These are phyloP conservation scores for Clavariopsis aquatica DNA, from an alignment of 495 filamentous ascomycete genomes.

Conservation along the genomic window DNA sequence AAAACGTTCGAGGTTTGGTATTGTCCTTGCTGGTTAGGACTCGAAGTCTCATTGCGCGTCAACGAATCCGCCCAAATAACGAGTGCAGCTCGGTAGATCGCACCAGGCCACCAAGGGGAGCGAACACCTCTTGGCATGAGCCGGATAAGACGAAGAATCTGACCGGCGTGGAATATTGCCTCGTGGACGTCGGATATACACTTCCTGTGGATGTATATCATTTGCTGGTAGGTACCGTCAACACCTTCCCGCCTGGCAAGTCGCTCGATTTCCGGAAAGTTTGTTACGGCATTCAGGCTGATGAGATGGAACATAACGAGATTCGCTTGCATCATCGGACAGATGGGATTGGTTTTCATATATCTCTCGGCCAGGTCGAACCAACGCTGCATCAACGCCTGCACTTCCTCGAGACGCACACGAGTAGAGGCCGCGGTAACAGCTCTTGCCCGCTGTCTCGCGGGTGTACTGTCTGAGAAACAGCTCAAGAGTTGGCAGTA, in stretches of 20 bases:
- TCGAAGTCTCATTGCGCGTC: conserved; percentile 40
- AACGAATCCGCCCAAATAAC: conserved; percentile 47
- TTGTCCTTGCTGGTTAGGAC: conserved; percentile 24
- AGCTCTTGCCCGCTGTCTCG: conserved; percentile 44
- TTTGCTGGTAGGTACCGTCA: conserved; percentile 53
- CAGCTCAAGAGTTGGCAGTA: conserved; percentile 48
- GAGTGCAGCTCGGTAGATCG: conserved; percentile 46
- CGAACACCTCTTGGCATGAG: conserved; percentile 45
- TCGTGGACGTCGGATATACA: conserved; percentile 58
- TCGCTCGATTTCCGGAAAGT: conserved; percentile 61
- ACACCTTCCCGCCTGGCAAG: conserved; percentile 56
- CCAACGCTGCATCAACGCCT: conserved; percentile 59
- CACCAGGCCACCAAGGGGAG: conserved; percentile 48
- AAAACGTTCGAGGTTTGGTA: conserved; percentile 40
- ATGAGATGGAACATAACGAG: conserved; percentile 66
- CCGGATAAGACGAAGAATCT: conserved; percentile 56
- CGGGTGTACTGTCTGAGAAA: conserved; percentile 43
- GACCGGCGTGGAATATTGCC: conserved; percentile 62
- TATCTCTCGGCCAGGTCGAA: conserved; percentile 53
- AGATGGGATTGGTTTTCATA: conserved; percentile 43
- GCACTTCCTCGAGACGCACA: conserved; percentile 55
- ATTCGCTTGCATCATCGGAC: conserved; percentile 53
- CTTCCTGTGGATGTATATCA: conserved; percentile 51
- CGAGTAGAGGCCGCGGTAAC: conserved; percentile 56
- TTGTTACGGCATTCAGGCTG: conserved; percentile 59